phyloP scores from a whole-genome alignment of 768 basidiomycete species.

The Suillus weaverae region DNA sequence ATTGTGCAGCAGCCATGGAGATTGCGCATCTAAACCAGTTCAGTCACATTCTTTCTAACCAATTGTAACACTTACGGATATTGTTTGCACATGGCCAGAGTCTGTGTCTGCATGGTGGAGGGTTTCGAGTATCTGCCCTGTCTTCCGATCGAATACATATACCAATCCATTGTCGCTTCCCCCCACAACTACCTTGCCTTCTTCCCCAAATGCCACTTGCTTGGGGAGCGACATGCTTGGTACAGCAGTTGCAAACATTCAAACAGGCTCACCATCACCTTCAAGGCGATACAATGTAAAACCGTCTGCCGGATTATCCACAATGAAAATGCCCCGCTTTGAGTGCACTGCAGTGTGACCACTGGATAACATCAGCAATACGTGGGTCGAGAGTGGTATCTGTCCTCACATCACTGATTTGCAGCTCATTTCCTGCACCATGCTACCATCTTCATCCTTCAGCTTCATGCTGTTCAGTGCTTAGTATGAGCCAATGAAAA shows the following conservation, averaged over 20 bases:
- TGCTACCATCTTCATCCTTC: neutral
- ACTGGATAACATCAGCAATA: neutral
- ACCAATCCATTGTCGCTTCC: no score
- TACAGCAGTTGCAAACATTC: no score
- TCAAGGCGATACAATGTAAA: no score
- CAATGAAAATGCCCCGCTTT: no score
- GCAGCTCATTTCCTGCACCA: conserved; percentile 7
- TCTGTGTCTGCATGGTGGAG: neutral
- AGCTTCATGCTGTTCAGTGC: conserved; percentile 7
- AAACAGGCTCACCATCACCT: no score
- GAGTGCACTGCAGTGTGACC: no score
- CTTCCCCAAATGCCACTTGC: no score
- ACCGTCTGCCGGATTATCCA: no score
- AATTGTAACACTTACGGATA: neutral
- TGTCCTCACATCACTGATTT: conserved; percentile 12
- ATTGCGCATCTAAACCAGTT: conserved; percentile 1
- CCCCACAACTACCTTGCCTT: no score
- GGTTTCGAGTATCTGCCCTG: conserved; percentile 2
- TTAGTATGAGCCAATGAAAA: neutral
- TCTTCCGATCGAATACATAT: no score
- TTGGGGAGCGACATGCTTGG: no score
- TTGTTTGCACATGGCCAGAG: conserved; percentile 1
- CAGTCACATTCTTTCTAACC: neutral
- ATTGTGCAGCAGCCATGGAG: conserved; percentile 5
- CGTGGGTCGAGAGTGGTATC: neutral